Percentiles rank a stretch among this genome's conserved stretches.
Conservation (phyloP, 2,329 filamentous ascomycete genomes). For the Neoarthrinium moseri region DNA sequence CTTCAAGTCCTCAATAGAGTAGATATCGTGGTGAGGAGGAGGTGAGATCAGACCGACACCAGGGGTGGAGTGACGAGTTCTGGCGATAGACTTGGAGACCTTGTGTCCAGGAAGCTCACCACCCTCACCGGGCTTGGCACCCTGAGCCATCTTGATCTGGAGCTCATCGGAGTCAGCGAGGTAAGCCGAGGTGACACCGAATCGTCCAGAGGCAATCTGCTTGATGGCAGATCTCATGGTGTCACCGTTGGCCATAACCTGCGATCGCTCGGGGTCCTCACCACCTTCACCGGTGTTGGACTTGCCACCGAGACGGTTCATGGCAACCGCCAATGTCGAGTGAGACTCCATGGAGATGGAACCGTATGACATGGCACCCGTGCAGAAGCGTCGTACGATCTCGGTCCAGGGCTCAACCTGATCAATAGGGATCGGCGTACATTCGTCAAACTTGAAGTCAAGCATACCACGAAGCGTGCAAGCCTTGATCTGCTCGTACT, state of each 20-base stretch:
- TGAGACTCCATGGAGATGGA: constrained; percentile 99
- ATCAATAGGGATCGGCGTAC: constrained; percentile 83
- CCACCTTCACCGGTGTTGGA: constrained; percentile 98
- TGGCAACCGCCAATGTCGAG: constrained; percentile 90
- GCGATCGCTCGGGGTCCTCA: constrained; percentile 88
- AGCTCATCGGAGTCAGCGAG: constrained; percentile 93
- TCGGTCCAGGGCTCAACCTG: constrained; percentile 98
- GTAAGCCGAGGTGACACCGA: constrained; percentile 94
- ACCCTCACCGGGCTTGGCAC: constrained; percentile 95
- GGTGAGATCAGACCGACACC: constrained; percentile 95
- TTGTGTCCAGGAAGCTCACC: constrained; percentile 97
- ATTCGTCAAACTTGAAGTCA: constrained; percentile 93
- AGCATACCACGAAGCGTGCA: constrained; percentile 92
- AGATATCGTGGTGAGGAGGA: constrained; percentile 96
- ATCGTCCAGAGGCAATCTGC: constrained; percentile 93
- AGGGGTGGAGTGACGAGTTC: constrained; percentile 92
- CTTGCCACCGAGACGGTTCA: constrained; percentile 95
- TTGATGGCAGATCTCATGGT: constrained; percentile 98
- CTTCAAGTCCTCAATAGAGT: constrained; percentile 97
- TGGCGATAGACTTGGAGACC: constrained; percentile 89
- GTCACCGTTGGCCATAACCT: constrained; percentile 85
- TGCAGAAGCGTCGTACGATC: constrained; percentile 94
- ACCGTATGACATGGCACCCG: constrained; percentile 97
- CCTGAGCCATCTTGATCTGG: constrained; percentile 99
- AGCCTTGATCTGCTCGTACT: constrained; percentile 95